Evolutionary conservation across 73 alveolate genomes (phyloP), one percentile per base, ranked within the genome.

Genomic region (Stentor roeselii): DNA sequence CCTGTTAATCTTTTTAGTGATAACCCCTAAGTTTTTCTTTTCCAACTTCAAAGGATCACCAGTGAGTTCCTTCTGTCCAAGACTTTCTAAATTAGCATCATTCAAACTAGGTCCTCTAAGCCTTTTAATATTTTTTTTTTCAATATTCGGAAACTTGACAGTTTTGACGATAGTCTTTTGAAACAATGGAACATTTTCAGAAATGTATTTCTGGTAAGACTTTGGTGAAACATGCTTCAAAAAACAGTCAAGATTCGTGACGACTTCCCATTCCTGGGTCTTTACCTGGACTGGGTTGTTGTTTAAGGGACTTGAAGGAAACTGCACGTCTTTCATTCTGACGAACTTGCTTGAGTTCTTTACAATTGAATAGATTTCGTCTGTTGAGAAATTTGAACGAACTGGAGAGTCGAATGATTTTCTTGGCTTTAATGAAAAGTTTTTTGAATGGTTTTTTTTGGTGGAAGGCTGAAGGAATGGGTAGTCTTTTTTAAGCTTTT

Each of bases 341-440:
- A 32, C 80, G 37, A 67, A 67, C 34, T 67, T 67, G 41, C 41
- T 67, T 1, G n/a, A 21, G n/a, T 67, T 32, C 41, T 67, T 67
- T 27, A 34, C 41, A 36, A 67, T 67, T 21, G 37, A 21, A 21
- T 27, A 27, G 14, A 32, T 40, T 21, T 21, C n/a, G 34, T 67
- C 80, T 2, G 80, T 15, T 21, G 80, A 32, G 34, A 67, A 21
- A 30, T 36, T 67, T 32, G 80, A 40, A 1, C 80, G 21, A 1
- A 67, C 80, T 27, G 80, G 80, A 21, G 67, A 67, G 37, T 67
- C 80, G 34, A 27, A 67, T n/a, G 21, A 27, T 32, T 67, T 67
- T 21, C 80, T 2, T 27, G 21, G 67, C 67, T 50, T 50, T 6
- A 50, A 6, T 50, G 67, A 50, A 50, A 21, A 50, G 21, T 50